Evolutionary conservation across 306 rosid species (phyloP).

Genomic region (Alnus rubra): DNA sequence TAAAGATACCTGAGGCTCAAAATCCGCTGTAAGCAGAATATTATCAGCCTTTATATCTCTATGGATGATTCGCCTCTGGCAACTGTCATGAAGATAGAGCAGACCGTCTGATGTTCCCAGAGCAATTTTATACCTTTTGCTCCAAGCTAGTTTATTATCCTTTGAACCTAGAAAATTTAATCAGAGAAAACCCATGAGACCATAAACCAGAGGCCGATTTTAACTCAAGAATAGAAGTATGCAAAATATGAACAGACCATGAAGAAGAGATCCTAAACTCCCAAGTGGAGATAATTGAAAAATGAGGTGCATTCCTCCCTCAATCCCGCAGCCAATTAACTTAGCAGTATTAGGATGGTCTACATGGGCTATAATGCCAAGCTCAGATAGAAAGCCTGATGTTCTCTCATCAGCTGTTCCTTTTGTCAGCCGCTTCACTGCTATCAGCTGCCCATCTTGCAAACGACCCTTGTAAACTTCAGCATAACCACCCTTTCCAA

Average conservation of each 20-base stretch:
- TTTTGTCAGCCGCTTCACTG: constrained; percentile 58
- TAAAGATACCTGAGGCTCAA: constrained; percentile 73
- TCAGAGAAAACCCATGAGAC: constrained; percentile 11
- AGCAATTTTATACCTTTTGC: constrained; percentile 62
- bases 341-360: constrained; percentile 77
- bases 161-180: constrained; percentile 45
- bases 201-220: constrained; percentile 17
- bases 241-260: constrained; percentile 47
- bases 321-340: constrained; percentile 70
- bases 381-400: constrained; percentile 64
- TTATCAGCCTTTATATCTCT: constrained; percentile 83
- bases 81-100: constrained; percentile 72
- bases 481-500: constrained; percentile 81
- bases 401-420: constrained; percentile 63
- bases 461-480: constrained; percentile 72
- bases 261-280: constrained; percentile 75
- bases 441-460: constrained; percentile 63
- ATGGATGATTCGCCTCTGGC: constrained; percentile 73
- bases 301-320: constrained; percentile 72
- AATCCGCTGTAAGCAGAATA: constrained; percentile 70
- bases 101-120: constrained; percentile 76
- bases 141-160: constrained; percentile 57
- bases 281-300: constrained; percentile 67
- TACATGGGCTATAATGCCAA: constrained; percentile 71
- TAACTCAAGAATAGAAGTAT: constrained; percentile 10